Evolutionary conservation across 2,329 filamentous ascomycete species (phyloP), one percentile per base, ranked within the genome.

Genomic region (Fusarium veterinarium): DNA sequence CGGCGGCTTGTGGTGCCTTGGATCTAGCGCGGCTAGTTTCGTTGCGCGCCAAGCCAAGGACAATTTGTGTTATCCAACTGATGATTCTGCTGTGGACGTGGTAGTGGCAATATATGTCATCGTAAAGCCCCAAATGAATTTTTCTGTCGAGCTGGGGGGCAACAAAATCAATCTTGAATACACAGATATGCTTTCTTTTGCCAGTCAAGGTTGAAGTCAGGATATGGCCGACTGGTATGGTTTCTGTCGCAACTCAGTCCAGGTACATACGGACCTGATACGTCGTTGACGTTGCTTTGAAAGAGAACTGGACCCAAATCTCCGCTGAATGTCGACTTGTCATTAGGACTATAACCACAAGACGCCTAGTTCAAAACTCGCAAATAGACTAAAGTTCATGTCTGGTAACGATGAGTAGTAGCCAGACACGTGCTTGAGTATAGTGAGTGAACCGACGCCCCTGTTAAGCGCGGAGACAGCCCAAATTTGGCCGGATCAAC

Each of bases 401-500:
- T 60, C 53, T 57, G 28, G 48, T 38, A 44, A 37, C 17, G 40
- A 60, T 60, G 60, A 69, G 61, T 64, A 64, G 59, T 69, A 40
- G 41, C 67, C 60, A 69, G 64, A 71, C 56, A 60, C 48, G 41
- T 64, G 68, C 66, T 67, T 64, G 56, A 55, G 44, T 30, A 49
- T 40, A 25, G 48, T 48, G 65, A 49, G 59, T 37, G 62, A 73
- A 70, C 61, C 67, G 62, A 51, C 45, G 38, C 45, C 49, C 56
- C 57, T 53, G 40, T 62, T 53, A 46, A 69, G 60, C 60, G 60
- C 60, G 38, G 49, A 60, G 53, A 60, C 41, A 51, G 44, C 33
- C 60, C 53, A 66, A 46, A 60, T 70, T 64, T 53, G 56, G 56
- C 35, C 28, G 52, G 64, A 44, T 69, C 70, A 77, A 71, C 62